A percentile compares a stretch with the other conserved stretches of the same genome.
These are phyloP conservation scores for Thermoascus crustaceus DNA, from an alignment of 2,329 filamentous ascomycete genomes.

Conservation along the genomic window DNA sequence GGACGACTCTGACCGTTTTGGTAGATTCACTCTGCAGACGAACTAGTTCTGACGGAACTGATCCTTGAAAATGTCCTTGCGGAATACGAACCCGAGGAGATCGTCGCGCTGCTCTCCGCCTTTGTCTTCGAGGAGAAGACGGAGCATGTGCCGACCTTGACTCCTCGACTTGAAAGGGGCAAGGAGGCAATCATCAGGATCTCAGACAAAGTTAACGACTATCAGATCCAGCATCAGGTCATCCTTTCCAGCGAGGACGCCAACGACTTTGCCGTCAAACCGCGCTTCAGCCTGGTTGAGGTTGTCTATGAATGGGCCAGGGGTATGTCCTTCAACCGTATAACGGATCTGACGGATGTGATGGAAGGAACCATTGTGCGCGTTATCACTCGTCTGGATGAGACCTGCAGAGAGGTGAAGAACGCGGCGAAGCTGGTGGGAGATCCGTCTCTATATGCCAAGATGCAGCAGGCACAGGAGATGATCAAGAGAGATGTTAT, in stretches of 20 bases:
- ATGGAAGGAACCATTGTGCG: slow-evolving; percentile 95
- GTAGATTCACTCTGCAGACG: slow-evolving; percentile 85
- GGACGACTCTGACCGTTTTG: slow-evolving; percentile 6
- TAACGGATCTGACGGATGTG: slow-evolving; percentile 90
- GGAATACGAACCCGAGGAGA: slow-evolving; percentile 91
- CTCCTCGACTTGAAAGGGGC: slow-evolving; percentile 70
- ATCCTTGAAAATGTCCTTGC: slow-evolving; percentile 95
- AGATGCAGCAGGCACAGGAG: slow-evolving; percentile 97
- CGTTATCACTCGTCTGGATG: slow-evolving; percentile 86
- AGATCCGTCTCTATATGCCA: slow-evolving; percentile 83
- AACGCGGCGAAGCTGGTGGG: slow-evolving; percentile 93
- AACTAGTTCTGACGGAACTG: slow-evolving; percentile 89
- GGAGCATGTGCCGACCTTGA: slow-evolving; percentile 68
- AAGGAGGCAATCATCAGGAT: slow-evolving; percentile 81
- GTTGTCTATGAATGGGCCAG: slow-evolving; percentile 98
- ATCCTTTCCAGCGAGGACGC: slow-evolving; percentile 82
- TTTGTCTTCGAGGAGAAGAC: slow-evolving; percentile 99
- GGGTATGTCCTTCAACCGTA: slow-evolving; percentile 97
- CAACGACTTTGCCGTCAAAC: slow-evolving; percentile 81
- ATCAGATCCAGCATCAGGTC: slow-evolving; percentile 85
- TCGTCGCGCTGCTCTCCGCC: slow-evolving; percentile 82
- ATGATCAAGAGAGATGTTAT: slow-evolving; percentile 95
- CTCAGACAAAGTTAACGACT: slow-evolving; percentile 82
- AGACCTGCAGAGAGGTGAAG: slow-evolving; percentile 95
- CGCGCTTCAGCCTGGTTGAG: slow-evolving; percentile 88